Evolutionary conservation across 345 rosid species (phyloP), one percentile per base, ranked within the genome.

Genomic region (Acer yangbiense): DNA sequence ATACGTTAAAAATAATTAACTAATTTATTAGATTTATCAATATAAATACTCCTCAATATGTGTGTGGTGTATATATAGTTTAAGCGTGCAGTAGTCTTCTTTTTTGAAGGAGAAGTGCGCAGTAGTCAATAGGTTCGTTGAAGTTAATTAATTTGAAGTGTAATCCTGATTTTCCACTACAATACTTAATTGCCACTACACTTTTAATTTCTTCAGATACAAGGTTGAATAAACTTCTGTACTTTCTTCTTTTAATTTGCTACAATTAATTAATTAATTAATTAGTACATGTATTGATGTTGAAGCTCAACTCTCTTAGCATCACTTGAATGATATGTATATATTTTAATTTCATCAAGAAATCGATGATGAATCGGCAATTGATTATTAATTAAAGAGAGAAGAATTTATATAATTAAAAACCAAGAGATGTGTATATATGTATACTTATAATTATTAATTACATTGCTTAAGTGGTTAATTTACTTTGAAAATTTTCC

Each of bases 401-500:
- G 58, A 23, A 44, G 43, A 73, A 21, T 44, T 55, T 32, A 25
- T 25, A 25, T 25, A 29, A 35, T 35, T 35, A 35, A 25, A 55
- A 32, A 10, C 20, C n/a, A 54, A 35, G 39, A 27, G 55, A 54
- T 27, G 9, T 14, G 62, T 43, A 0, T 1, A 1, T 17, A 57
- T 57, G 62, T 57, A 32, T 32, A 32, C 8, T 64, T 17, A n/a
- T 57, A 18, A 43, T 35, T 3, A 4, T 35, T 23, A 23, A 23
- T 23, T 44, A 23, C 48, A 14, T 65, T 27, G 64, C 79, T 69
- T 69, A 44, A 27, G 46, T 50, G 4, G 4, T 58, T 58, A n/a
- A 50, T 74, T 84, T 80, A 23, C 77, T 84, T 81, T 73, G 73
- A 63, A 70, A 76, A 58, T 3, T 65, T 16, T 69, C 52, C 13